Evolutionary conservation across 1,139 yeast species (phyloP).

Genomic region (Candida pseudoviswanathii): DNA sequence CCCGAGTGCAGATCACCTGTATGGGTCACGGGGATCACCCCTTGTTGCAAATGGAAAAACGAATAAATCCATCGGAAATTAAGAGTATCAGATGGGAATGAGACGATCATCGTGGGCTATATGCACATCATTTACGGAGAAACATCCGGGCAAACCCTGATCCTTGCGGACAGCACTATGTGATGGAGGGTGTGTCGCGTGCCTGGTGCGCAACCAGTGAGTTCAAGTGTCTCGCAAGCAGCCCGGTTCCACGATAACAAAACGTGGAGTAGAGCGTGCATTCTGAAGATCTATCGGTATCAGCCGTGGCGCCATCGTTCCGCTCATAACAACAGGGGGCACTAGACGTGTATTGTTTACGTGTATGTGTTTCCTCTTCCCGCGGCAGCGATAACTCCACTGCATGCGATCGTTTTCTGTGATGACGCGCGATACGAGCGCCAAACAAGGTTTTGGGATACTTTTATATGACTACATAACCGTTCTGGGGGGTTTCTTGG

Average conservation of each 20-base stretch:
- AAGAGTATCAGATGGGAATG: background rate
- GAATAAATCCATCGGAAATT: background rate
- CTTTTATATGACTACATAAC: too few species aligned
- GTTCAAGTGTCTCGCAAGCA: too few species aligned
- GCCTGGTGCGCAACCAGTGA: background rate
- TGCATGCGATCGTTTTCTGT: background rate
- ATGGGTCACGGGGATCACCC: too few species aligned
- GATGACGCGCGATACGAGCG: too few species aligned
- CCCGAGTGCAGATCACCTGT: too few species aligned
- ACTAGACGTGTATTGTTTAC: background rate
- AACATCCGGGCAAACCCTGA: background rate
- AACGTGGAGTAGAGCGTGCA: too few species aligned
- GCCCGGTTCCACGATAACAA: too few species aligned
- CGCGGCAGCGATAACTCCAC: constrained; percentile 3
- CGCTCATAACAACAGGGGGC: background rate
- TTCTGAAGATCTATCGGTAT: too few species aligned
- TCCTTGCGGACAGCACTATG: too few species aligned
- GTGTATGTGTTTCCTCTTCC: background rate
- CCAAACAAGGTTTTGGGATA: too few species aligned
- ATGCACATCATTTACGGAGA: background rate
- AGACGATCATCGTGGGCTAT: background rate
- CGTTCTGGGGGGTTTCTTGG: too few species aligned
- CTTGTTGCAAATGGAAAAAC: background rate
- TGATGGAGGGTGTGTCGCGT: too few species aligned
- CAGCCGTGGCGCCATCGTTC: background rate